Percentiles rank a stretch among this genome's conserved stretches.
Evolutionary conservation across 2,329 filamentous ascomycete species (phyloP).

Genomic region (Orbilia quercus): DNA sequence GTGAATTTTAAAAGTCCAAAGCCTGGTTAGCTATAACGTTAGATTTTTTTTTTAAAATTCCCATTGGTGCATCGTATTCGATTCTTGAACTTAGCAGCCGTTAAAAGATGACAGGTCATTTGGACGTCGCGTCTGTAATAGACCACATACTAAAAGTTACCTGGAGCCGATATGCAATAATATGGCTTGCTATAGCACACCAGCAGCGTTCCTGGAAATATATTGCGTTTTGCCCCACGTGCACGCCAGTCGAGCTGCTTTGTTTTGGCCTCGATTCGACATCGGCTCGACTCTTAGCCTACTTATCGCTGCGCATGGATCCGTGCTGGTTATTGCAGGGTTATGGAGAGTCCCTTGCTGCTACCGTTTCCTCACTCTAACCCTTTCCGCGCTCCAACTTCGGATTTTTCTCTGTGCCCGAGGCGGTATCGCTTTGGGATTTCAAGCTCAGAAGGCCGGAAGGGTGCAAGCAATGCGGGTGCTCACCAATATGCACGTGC

Average conservation of each 20-base stretch:
- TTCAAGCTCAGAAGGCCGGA: not conserved
- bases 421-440: no score
- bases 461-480: conserved; percentile 44
- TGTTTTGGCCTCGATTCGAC: conserved; percentile 41
- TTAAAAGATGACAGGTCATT: conserved; percentile 47
- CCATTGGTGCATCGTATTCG: conserved; percentile 43
- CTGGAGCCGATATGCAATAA: conserved; percentile 56
- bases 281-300: conserved; percentile 50
- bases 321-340: conserved; percentile 46
- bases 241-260: conserved; percentile 27
- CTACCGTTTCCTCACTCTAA: conserved; percentile 38
- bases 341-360: conserved; percentile 40
- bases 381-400: conserved; percentile 39
- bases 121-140: conserved; percentile 28
- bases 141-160: conserved; percentile 51
- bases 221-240: conserved; percentile 48
- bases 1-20: conserved; percentile 44
- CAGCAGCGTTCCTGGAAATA: conserved; percentile 52
- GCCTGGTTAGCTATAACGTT: conserved; percentile 42
- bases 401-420: conserved; percentile 33
- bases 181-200: conserved; percentile 47
- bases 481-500: conserved; percentile 43
- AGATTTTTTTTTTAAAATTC: conserved; percentile 48
- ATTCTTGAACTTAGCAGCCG: conserved; percentile 28
- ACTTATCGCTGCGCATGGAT: conserved; percentile 53